These are phyloP conservation scores for Chrysosporium queenslandicum DNA, from an alignment of 2,329 filamentous ascomycete species.

Conservation along the genomic window DNA sequence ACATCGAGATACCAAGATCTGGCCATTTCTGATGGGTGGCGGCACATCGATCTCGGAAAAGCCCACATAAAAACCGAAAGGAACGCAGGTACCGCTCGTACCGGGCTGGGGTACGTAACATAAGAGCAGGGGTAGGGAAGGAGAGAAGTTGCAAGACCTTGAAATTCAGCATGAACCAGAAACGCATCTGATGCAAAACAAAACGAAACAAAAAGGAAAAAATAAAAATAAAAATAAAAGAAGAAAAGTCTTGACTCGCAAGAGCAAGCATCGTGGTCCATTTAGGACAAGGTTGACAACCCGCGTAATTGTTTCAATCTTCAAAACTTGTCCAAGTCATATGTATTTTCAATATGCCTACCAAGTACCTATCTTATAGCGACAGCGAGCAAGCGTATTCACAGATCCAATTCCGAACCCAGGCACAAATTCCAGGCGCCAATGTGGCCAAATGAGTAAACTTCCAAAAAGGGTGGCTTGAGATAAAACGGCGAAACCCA, in stretches of 20 bases:
- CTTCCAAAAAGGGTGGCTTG: neutral
- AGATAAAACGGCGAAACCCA: neutral
- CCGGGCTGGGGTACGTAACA: conserved; percentile 8
- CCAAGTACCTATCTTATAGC: neutral
- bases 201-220: neutral
- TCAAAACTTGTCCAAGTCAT: neutral
- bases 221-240: no score
- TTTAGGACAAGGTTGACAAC: neutral
- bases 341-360: conserved; percentile 9
- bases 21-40: neutral
- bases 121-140: neutral
- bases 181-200: conserved; percentile 3
- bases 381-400: conserved; percentile 6
- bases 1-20: neutral
- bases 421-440: neutral
- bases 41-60: conserved; percentile 9
- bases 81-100: conserved; percentile 12
- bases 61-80: neutral
- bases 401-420: neutral
- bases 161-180: neutral
- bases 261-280: no score
- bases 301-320: neutral
- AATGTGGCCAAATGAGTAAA: neutral
- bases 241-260: neutral
- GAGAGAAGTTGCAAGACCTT: neutral